A percentile compares a stretch with the other conserved stretches of the same genome.
Evolutionary conservation across 495 filamentous ascomycete species (phyloP).

Genomic region (Neurospora sp.): DNA sequence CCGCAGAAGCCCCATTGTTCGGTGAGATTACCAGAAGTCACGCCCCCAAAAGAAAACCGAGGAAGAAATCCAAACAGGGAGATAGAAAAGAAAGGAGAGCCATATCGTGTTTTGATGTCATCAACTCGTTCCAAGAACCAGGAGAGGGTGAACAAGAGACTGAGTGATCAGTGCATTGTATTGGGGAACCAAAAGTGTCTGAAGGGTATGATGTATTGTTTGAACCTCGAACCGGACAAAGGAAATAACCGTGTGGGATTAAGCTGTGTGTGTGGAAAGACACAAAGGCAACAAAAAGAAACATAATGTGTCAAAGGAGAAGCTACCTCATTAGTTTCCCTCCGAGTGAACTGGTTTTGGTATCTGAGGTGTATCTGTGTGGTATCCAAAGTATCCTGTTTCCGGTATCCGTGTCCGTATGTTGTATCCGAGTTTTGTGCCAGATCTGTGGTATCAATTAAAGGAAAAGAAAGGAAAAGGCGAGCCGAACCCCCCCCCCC

Average conservation of each 20-base stretch:
- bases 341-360: background rate
- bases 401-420: background rate
- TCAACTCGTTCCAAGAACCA: background rate
- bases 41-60: background rate
- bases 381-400: background rate
- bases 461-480: background rate
- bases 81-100: slow-evolving; percentile 7
- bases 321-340: background rate
- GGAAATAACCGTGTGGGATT: background rate
- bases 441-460: background rate
- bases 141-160: background rate
- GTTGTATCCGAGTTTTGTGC: background rate
- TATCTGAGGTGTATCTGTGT: background rate
- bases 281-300: background rate
- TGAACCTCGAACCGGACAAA: background rate
- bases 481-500: no score
- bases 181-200: background rate
- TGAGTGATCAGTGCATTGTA: background rate
- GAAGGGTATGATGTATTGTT: background rate
- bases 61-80: slow-evolving; percentile 12
- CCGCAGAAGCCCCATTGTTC: background rate
- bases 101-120: slow-evolving; percentile 1
- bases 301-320: background rate
- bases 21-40: background rate
- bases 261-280: background rate